Evolutionary conservation across 331 rosid genomes (phyloP), one percentile per base, ranked within the genome.

Genomic region (Pyrus hybrid): DNA sequence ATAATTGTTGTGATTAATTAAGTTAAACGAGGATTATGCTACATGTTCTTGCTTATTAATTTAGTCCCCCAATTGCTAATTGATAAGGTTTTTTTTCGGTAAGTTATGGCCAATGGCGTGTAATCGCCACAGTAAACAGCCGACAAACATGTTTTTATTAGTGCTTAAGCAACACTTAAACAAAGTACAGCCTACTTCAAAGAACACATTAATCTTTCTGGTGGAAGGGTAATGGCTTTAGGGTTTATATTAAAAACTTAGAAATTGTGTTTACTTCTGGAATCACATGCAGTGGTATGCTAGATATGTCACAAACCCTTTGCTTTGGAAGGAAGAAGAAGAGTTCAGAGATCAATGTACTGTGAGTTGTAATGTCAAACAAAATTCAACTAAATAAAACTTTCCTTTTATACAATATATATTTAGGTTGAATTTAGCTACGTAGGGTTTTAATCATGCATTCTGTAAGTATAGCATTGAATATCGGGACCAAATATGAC

Each of bases 61-160:
- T 9, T n/a, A 58, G 69, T 70, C 43, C 49, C 28, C 32, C 22
- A 53, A 12, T 47, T 41, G 30, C 22, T 58, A 47, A 60, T 63
- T 30, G 43, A 63, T 63, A 25, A 64, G 43, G 51, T 61, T 28
- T 79, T 65, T 32, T 51, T 51, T 8, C 43, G 43, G 35, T 70
- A 22, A 14, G 21, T 23, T 12, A 6, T 8, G n/a, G 21, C 32
- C 54, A 18, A 13, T 32, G 64, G 72, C n/a, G 45, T 12, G 73
- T 35, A 25, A 7, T 28, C 57, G 30, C 67, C 54, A 72, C 45
- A 25, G 61, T 65, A 72, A 73, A 79, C 78, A 43, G 75, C 70
- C 6, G 74, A 73, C 74, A 72, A 37, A 58, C 78, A 79, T 79
- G 82, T 72, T 79, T 72, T 41, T 28, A 35, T 78, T 64, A 26